Base-by-base conservation (phyloP, 805 yeast genomes). In the Torulaspora franciscae region DNA sequence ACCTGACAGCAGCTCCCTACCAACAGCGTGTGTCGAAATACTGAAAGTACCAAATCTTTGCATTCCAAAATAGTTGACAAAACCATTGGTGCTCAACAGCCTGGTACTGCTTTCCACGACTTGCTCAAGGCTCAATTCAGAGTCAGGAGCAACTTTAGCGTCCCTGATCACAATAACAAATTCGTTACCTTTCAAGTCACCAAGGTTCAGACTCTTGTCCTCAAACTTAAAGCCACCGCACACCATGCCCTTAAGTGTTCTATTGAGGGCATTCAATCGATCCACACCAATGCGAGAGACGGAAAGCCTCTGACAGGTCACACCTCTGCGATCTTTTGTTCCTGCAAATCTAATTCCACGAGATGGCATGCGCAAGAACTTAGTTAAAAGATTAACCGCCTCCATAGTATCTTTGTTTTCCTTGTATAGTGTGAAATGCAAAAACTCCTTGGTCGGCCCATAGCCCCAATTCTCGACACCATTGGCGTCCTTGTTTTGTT, bases 351-450 rank as follows among this genome's bases (percentile, higher is more conserved):
- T 74, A 28, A 93, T 73, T 32, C 71, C 61, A 51, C 81, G 83
- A 4, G 83, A 71, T n/a, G 90, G 91, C 15, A 85, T 68, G 50
- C 88, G 77, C 51, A 93, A 70, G 49, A 86, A 76, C 59, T 83
- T 83, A 39, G 90, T 71, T 39, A 93, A 68, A 23, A 84, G 66
- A 14, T 80, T 75, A 1, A 93, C 93, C 10, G 87, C 93, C 67
- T 93, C 97, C 96, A 93, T 87, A 1, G 99, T 90, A 55, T 93
- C 99, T 62, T 90, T 85, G 68, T 93, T 93, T 61, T 93, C 97
- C 64, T 93, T 93, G 70, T 86, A 89, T 23, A 93, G 69, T 9
- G 85, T 79, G 58, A 90, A 83, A 57, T 85, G 90, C 36, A 90
- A 67, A 64, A 68, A 86, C 35, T 77, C 75, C 53, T 81, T 81